A percentile compares a stretch with the other conserved stretches of the same genome.
phyloP scores from a whole-genome alignment of 2,329 filamentous ascomycete species.

The Aureobasidium sp. region DNA sequence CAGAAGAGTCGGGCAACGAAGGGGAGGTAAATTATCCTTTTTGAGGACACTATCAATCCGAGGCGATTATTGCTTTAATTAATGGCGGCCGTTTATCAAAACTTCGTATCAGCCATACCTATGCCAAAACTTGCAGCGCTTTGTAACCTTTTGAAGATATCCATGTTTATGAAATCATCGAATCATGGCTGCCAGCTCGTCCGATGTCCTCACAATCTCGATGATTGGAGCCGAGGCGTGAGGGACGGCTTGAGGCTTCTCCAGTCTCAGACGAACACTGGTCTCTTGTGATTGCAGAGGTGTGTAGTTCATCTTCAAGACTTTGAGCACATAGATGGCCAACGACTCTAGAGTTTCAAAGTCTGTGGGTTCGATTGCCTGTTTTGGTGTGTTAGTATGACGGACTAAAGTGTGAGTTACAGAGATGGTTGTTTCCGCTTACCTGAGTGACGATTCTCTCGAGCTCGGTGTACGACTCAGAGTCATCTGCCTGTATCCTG shows the following conservation, averaged over 20 bases:
- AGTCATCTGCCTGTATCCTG: slow-evolving; percentile 28
- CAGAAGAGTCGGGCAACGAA: not conserved
- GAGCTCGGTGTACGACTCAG: slow-evolving; percentile 46
- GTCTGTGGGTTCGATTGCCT: slow-evolving; percentile 34
- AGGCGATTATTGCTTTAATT: not conserved
- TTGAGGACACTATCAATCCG: too few species aligned
- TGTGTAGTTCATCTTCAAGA: slow-evolving; percentile 24
- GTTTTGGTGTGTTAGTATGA: not conserved
- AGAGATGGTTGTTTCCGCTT: slow-evolving; percentile 19
- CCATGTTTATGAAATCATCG: not conserved
- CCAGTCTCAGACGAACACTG: slow-evolving; percentile 52
- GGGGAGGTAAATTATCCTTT: not conserved
- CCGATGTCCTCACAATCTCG: slow-evolving; percentile 38
- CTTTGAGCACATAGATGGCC: slow-evolving; percentile 35
- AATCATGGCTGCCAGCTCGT: slow-evolving; percentile 7
- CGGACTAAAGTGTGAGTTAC: not conserved
- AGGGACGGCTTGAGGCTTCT: slow-evolving; percentile 65
- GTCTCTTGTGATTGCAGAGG: slow-evolving; percentile 23
- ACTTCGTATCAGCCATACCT: not conserved
- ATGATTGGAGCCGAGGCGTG: slow-evolving; percentile 64
- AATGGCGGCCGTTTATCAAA: not conserved
- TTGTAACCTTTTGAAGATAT: not conserved
- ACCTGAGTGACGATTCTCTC: slow-evolving; percentile 57
- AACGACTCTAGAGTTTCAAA: slow-evolving; percentile 43
- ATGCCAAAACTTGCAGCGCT: not conserved